Evolutionary conservation across 2,329 filamentous ascomycete genomes (phyloP), one percentile per base, ranked within the genome.

Genomic region (Pestalotiopsis sp.): DNA sequence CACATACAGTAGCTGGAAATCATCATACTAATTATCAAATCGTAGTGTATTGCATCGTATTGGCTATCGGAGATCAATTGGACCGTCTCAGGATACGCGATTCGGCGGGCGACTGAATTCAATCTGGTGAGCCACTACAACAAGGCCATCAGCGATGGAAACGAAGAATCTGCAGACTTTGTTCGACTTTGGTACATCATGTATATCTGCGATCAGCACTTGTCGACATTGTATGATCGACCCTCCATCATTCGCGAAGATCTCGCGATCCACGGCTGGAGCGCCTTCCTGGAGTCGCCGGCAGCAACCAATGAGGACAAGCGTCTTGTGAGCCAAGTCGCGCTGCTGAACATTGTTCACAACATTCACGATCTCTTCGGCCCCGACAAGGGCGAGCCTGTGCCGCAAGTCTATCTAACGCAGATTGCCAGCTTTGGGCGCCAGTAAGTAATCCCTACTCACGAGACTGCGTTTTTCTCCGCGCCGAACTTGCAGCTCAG

Each of bases 61-160:
- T 91, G 88, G 89, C 80, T 90, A 0, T 87, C 86, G 3, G 88
- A 91, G 69, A 80, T 90, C 23, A 89, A 86, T 3, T 90, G 88
- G 87, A 90, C 87, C 72, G 80, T 91, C 0, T 88, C 87, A 0
- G 88, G 88, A 0, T 81, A 84, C 67, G 85, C 84, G 0, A 84
- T 86, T 36, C 80, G 85, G 9, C 78, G 84, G 17, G 85, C 85
- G 0, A 83, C 82, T 3, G 84, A 86, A 69, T 78, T 83, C 63
- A 84, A 84, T 68, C 72, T 86, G 0, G 80, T 81, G 58, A 81
- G 78, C 68, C 82, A 81, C 68, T 83, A 82, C 65, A 79, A 79
- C 3, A 79, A 79, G 7, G 80, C 81, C 3, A 75, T 84, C 1
- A 70, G 75, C 1, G 80, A 80, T 17, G 76, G 78, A 25, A 80